Evolutionary conservation across 176 grass and related monocot species (phyloP), one percentile per base, ranked within the genome.

Genomic region (Oryza rufipogon): DNA sequence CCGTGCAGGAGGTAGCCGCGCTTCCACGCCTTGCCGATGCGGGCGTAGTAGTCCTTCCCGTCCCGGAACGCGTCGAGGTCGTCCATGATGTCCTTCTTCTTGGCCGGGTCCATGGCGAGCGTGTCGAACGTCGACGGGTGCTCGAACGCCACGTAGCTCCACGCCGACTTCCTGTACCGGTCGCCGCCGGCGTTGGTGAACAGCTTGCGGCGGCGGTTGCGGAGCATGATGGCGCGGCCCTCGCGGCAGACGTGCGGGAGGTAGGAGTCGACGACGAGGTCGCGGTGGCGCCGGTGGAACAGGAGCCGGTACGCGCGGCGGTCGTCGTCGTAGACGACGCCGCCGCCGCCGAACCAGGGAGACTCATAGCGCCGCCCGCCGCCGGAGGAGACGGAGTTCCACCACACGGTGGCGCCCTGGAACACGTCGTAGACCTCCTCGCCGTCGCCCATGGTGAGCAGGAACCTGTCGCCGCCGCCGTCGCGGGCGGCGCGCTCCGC

Each of bases 391-490:
- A 23, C 14, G 3, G 25, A 39, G 75, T 13, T n/a, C 87, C 87
- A 89, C 77, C 70, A 76, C 2, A 89, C 63, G 38, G 19, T 79
- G 48, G 61, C 74, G 0, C 3, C 39, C 39, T 41, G 7, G 74
- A 87, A 87, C 68, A 44, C 80, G 69, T 90, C 89, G 60, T 68
- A 48, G 7, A 90, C 89, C 89, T 85, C 87, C 77, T 90, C 84
- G 23, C 39, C 1, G 80, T 83, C 80, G 73, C 33, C 75, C 48
- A 90, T 25, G 75, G 52, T 80, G 69, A 90, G 47, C 33, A 80
- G 15, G 47, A 80, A 63, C 6, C n/a, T 17, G 60, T 25, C 64
- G 79, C 66, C 23, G 14, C 34, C 34, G 14, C 34, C 34, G 17
- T 30, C 67, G 28, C 15, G 2, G 11, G 22, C 39, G 23, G 33